Base-by-base conservation (phyloP, 331 rosid species). In the Erythrophleum ivorense region DNA sequence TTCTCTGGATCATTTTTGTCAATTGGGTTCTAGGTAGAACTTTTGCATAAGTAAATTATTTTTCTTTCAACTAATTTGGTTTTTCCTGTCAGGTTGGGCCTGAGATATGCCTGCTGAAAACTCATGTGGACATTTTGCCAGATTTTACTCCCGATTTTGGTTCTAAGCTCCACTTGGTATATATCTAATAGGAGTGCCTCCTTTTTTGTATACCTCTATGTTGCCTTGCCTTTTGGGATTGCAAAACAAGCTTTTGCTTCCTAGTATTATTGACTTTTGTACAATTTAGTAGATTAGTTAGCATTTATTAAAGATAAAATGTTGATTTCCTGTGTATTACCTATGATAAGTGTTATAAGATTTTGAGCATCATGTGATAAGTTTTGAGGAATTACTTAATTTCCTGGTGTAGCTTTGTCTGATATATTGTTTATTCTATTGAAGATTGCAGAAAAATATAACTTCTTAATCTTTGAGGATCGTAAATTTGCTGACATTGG, bases 401-500 rank as follows among this genome's bases (percentile, higher is more conserved):
- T 60, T 67, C 71, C 15, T 58, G 41, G 50, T 58, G 31, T 52
- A 38, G 55, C 73, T 77, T 18, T 53, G 14, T 83, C 71, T 88
- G 46, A 88, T 67, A 13, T 53, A 1, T 60, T 36, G 55, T 36
- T 77, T 73, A 12, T 81, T 85, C 67, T 66, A 53, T 78, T 84
- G 74, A 84, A 95, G 98, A 91, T 95, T 84, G 97, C 98, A 71
- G 92, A 90, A 33, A 95, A 89, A 76, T 87, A 89, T 62, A 95
- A 93, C 85, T 95, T 95, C 88, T 87, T 95, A 60, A 89, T 95
- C 84, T 95, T 95, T 52, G 98, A 95, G 85, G 98, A 95, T 72
- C 96, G 97, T 13, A 95, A 95, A 78, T 95, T 93, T 80, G 98
- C 96, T 36, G 98, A 95, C 85, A 95, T 95, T 80, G 98, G 98